Percentiles rank a stretch among this genome's conserved stretches.
Conservation (phyloP, 768 basidiomycete genomes). For the Mycena vitilis region DNA sequence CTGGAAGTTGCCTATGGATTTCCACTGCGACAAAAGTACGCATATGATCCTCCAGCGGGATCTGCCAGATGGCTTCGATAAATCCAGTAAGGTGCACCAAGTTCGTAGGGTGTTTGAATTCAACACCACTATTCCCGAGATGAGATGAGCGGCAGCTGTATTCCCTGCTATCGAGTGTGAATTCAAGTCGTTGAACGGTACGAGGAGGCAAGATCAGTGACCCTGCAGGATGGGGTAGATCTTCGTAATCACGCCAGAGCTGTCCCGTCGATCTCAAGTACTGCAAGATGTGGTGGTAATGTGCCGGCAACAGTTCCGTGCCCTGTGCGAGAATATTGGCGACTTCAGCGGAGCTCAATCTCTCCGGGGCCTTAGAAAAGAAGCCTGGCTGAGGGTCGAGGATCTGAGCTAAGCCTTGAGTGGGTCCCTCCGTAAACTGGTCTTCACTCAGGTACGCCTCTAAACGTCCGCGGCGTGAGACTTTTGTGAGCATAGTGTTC, state of each 20-base stretch:
- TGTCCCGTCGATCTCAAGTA: neutral
- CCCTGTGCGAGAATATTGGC: too few relatives aligned
- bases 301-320: too few relatives aligned
- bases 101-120: neutral
- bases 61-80: constrained; percentile 2
- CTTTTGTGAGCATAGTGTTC: constrained; percentile 12
- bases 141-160: constrained; percentile 3
- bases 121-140: neutral
- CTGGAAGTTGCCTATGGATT: constrained; percentile 1
- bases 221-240: neutral
- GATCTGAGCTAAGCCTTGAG: too few relatives aligned
- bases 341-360: too few relatives aligned
- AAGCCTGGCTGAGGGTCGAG: too few relatives aligned
- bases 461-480: too few relatives aligned
- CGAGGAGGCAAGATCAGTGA: constrained; percentile 7
- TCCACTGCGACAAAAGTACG: neutral
- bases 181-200: neutral
- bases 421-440: too few relatives aligned
- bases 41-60: neutral
- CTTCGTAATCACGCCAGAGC: neutral
- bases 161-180: neutral
- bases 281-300: neutral
- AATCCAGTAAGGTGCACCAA: neutral
- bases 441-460: too few relatives aligned
- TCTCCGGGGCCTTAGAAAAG: too few relatives aligned